Percentiles rank a stretch among this genome's conserved stretches.
Evolutionary conservation across 768 basidiomycete species (phyloP).

Genomic region (Leccinum longicurvipes): DNA sequence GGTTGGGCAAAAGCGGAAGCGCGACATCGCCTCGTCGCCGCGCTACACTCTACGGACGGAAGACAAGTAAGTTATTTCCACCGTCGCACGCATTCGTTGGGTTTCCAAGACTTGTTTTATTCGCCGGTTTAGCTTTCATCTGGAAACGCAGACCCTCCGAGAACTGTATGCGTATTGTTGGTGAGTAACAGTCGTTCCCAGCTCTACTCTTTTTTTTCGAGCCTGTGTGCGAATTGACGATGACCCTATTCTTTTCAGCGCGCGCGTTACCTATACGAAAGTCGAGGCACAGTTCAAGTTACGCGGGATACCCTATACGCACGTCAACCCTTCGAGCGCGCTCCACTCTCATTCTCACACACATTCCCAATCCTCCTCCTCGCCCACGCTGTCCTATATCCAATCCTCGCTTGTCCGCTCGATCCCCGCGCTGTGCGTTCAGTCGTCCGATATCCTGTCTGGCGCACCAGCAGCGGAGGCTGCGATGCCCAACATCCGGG

Average conservation of each 20-base stretch:
- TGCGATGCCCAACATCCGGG: constrained; percentile 88
- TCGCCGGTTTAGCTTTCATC: constrained; percentile 44
- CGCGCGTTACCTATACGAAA: constrained; percentile 85
- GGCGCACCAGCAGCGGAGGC: constrained; percentile 87
- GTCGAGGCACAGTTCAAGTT: constrained; percentile 86
- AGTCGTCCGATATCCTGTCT: constrained; percentile 75
- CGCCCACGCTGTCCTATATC: constrained; percentile 49
- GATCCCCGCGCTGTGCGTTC: constrained; percentile 81
- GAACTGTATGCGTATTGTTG: constrained; percentile 88
- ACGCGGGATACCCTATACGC: constrained; percentile 72
- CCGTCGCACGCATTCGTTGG: not conserved
- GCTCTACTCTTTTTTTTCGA: not conserved
- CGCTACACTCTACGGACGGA: constrained; percentile 18
- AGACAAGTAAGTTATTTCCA: constrained; percentile 25
- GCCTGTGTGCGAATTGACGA: not conserved
- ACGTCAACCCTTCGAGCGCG: constrained; percentile 59
- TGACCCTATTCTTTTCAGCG: constrained; percentile 44
- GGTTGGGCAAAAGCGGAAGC: constrained; percentile 31
- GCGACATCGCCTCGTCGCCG: constrained; percentile 9
- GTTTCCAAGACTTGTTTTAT: not conserved
- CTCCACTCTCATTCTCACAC: constrained; percentile 10
- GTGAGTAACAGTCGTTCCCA: constrained; percentile 38
- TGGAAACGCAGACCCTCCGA: constrained; percentile 69
- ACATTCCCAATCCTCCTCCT: constrained; percentile 12
- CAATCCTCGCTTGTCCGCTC: constrained; percentile 75